Base-by-base conservation (phyloP, 257 asterid species). In the Solanum lycopersicoides region DNA sequence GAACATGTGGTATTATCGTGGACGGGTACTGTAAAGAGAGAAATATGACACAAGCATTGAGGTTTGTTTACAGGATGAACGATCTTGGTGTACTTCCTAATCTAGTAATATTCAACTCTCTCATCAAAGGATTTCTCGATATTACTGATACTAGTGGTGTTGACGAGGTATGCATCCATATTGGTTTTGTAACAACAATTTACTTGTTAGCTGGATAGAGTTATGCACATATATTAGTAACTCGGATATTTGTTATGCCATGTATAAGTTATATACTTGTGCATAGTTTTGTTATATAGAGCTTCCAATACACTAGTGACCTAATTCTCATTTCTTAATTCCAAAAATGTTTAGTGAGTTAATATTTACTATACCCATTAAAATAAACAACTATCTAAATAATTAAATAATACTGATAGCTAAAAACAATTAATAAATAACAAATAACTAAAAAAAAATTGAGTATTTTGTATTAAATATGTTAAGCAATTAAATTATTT, bases 1-100 rank as follows among this genome's bases (percentile, higher is more conserved):
- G 96, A 85, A 94, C 98, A 1, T 95, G 98, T 92, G 99, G 99
- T 45, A 95, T 94, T 86, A 91, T 97, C 73, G 94, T 97, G 23
- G 91, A 92, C 84, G 99, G 99, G 18, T 94, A 94, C 91, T 95
- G 99, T 87, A 92, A 87, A 88, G 99, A 97, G 93, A 96, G 97
- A 83, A 94, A 94, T 83, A 92, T 95, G 97, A 28, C 88, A 20
- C 96, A 95, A 84, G 99, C 99, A 68, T 53, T 94, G 89, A 92
- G 94, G 82, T 97, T 95, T 90, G 89, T 95, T 88, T 88, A 93
- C 86, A 93, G 91, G 90, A 97, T 95, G 99, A 96, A 93, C 92
- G 96, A 90, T 88, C 93, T 97, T 42, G 89, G 94, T 39, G 92
- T 95, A 89, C 92, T 86, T 30, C 98, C 99, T 0, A 95, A 97